These are phyloP conservation scores for Arctium minus DNA, from an alignment of 129 eudicot genomes.

Conservation along the genomic window DNA sequence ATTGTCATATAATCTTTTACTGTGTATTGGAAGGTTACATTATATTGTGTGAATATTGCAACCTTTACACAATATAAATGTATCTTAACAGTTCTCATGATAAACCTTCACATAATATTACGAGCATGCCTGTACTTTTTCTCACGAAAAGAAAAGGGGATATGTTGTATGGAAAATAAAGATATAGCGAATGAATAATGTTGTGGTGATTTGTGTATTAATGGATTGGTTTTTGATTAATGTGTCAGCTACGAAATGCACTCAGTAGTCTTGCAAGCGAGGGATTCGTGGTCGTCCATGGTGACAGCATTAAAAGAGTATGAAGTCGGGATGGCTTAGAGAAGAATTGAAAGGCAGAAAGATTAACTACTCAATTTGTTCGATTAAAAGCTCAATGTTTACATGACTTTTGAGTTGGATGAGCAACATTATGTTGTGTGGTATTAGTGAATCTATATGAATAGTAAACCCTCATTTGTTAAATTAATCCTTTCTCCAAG, in stretches of 20 bases:
- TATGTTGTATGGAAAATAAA: not conserved
- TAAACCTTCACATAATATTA: not conserved
- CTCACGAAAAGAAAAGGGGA: not conserved
- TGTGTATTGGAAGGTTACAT: too few species aligned
- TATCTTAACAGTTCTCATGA: not conserved
- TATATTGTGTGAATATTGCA: too few species aligned
- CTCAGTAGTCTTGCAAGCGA: slow-evolving; percentile 70
- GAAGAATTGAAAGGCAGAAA: not conserved
- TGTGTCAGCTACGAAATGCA: slow-evolving; percentile 68
- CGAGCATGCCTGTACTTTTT: not conserved
- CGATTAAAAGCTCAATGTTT: not conserved
- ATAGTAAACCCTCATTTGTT: not conserved
- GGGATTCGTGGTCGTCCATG: slow-evolving; percentile 70
- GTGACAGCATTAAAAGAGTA: slow-evolving; percentile 69
- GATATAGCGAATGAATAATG: not conserved
- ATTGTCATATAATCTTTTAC: too few species aligned
- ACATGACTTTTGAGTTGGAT: not conserved
- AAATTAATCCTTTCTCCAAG: not conserved
- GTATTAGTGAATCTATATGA: not conserved
- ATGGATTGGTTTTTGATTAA: not conserved
- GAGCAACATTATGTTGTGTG: not conserved
- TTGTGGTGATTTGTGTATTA: not conserved
- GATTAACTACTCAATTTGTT: not conserved
- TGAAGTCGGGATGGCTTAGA: slow-evolving; percentile 14
- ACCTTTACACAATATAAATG: not conserved